Percentiles rank a stretch among this genome's conserved stretches.
Conservation (phyloP, 805 yeast species). For the Komagataella phaffii region DNA sequence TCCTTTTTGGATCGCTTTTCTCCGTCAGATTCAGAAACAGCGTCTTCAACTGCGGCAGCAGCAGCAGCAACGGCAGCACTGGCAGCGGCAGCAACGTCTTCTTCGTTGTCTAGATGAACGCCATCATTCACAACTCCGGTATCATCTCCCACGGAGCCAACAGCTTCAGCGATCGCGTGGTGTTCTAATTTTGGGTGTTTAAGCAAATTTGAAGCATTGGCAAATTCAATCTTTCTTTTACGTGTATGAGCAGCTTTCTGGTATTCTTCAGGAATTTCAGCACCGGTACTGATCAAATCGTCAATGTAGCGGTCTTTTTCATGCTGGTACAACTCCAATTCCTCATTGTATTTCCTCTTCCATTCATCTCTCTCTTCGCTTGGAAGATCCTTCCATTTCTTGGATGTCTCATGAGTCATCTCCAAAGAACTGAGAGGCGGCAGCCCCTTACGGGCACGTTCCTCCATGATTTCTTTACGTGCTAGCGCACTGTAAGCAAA, state of each 20-base stretch:
- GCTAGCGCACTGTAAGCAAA: slow-evolving; percentile 65
- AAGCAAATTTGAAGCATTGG: not conserved
- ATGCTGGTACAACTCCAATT: slow-evolving; percentile 21
- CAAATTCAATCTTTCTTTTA: not conserved
- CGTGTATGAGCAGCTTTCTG: not conserved
- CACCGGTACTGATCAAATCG: slow-evolving; percentile 13
- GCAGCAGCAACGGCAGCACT: slow-evolving; percentile 12
- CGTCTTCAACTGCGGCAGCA: slow-evolving; percentile 8
- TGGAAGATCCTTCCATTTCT: slow-evolving; percentile 62
- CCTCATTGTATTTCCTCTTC: slow-evolving; percentile 44
- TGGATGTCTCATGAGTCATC: slow-evolving; percentile 66
- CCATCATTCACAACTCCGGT: slow-evolving; percentile 4
- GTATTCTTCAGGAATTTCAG: not conserved
- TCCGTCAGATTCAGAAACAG: slow-evolving; percentile 5
- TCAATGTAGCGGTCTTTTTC: slow-evolving; percentile 17
- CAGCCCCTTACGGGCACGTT: slow-evolving; percentile 43
- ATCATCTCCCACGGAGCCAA: not conserved
- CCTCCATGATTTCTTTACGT: slow-evolving; percentile 59
- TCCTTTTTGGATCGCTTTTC: slow-evolving; percentile 19
- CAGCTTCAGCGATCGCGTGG: not conserved
- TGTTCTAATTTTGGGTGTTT: not conserved
- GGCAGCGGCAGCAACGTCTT: slow-evolving; percentile 1
- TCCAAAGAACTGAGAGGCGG: slow-evolving; percentile 63
- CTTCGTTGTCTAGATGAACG: not conserved
- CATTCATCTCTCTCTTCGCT: slow-evolving; percentile 62